These are phyloP conservation scores for Ophiostoma tasmaniense DNA, from an alignment of 2,329 filamentous ascomycete species.

Conservation along the genomic window DNA sequence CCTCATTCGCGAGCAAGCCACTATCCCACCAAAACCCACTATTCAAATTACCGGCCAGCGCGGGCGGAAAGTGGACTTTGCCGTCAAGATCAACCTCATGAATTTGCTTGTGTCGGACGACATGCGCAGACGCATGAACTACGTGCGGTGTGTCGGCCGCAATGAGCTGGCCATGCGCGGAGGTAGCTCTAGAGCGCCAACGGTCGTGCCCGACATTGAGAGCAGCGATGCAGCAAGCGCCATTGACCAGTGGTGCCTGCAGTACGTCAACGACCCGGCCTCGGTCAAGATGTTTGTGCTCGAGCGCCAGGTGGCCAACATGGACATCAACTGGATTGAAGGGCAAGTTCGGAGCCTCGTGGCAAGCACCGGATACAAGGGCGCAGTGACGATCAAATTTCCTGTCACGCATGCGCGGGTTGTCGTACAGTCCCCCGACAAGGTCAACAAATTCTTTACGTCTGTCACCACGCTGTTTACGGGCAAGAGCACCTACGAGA, in stretches of 20 bases:
- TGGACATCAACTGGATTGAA: constrained; percentile 47
- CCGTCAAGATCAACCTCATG: constrained; percentile 48
- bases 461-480: constrained; percentile 43
- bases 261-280: constrained; percentile 38
- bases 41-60: constrained; percentile 42
- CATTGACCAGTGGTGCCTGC: constrained; percentile 43
- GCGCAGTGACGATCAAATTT: constrained; percentile 41
- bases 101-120: constrained; percentile 42
- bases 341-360: constrained; percentile 45
- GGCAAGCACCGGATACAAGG: constrained; percentile 42
- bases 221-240: constrained; percentile 34
- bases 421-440: constrained; percentile 43
- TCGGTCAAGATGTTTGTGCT: constrained; percentile 42
- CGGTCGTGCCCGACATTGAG: constrained; percentile 37
- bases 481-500: constrained; percentile 47
- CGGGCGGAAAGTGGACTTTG: constrained; percentile 41
- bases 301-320: constrained; percentile 45
- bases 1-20: constrained; percentile 40
- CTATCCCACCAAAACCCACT: constrained; percentile 47
- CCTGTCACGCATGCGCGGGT: constrained; percentile 43
- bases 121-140: constrained; percentile 39
- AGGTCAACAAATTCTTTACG: constrained; percentile 46
- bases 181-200: constrained; percentile 30
- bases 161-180: constrained; percentile 45
- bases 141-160: constrained; percentile 41